phyloP scores from a whole-genome alignment of 176 grass and related monocot species.

The Sorghum bicolor region DNA sequence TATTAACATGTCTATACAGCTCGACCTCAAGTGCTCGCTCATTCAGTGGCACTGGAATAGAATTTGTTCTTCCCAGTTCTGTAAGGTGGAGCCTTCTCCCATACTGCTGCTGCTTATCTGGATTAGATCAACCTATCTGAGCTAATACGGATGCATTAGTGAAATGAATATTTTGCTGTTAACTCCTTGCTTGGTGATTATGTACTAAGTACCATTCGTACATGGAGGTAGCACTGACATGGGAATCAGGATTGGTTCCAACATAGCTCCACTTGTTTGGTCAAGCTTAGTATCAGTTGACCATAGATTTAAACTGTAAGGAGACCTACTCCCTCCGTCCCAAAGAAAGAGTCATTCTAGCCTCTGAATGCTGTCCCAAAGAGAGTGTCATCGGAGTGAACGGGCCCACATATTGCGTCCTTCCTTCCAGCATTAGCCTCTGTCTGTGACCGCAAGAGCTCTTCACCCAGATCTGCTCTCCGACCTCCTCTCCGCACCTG shows the following conservation, averaged over 20 bases:
- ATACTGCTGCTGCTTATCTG: neutral
- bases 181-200: neutral
- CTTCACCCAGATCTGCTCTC: no score
- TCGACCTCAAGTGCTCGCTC: neutral
- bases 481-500: no score
- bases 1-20: neutral
- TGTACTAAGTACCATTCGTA: neutral
- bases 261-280: neutral
- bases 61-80: neutral
- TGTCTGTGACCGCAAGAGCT: no score
- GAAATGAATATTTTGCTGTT: neutral
- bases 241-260: neutral
- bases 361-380: no score
- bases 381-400: no score
- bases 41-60: neutral
- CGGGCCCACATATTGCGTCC: no score
- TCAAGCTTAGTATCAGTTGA: neutral
- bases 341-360: no score
- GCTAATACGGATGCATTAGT: neutral
- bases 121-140: neutral
- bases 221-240: no score
- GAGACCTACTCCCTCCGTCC: no score
- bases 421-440: no score
- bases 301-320: neutral
- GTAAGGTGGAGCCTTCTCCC: neutral